Evolutionary conservation across 805 yeast genomes (phyloP).

Genomic region (Isabelozyma pseudorhagii): DNA sequence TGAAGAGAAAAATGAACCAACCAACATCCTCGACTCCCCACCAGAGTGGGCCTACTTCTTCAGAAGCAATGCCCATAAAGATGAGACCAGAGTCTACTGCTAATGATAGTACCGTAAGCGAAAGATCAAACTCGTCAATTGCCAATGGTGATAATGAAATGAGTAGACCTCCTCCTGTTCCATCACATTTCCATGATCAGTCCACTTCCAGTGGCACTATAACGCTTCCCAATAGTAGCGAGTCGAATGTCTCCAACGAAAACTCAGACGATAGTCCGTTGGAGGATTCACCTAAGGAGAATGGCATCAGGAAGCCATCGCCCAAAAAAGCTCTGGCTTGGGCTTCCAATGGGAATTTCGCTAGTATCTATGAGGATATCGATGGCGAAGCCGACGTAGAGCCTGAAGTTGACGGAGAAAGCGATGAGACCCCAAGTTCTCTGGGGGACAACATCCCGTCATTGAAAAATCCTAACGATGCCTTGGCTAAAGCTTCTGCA

Average conservation of each 20-base stretch:
- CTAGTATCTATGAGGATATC: background rate
- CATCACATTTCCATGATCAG: background rate
- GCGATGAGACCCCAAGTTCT: background rate
- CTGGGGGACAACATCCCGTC: background rate
- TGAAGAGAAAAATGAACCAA: slow-evolving; percentile 16
- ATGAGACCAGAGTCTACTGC: background rate
- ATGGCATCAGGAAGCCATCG: background rate
- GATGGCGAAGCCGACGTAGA: background rate
- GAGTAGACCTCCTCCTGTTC: background rate
- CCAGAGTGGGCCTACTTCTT: slow-evolving; percentile 17
- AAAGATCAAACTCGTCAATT: background rate
- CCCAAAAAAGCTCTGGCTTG: background rate
- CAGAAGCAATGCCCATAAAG: slow-evolving; percentile 14
- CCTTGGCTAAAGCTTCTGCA: slow-evolving; percentile 2
- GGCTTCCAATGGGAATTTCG: background rate
- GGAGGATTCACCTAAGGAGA: background rate
- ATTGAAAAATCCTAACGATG: background rate
- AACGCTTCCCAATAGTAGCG: background rate
- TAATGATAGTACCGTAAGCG: background rate
- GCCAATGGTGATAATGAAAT: background rate
- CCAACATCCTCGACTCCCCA: slow-evolving; percentile 4
- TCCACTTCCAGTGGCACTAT: background rate
- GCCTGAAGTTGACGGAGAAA: background rate
- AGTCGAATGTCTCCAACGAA: background rate
- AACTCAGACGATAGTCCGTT: background rate